Evolutionary conservation across 1,139 yeast species (phyloP).

Genomic region (Yamadazyma trypodendri): DNA sequence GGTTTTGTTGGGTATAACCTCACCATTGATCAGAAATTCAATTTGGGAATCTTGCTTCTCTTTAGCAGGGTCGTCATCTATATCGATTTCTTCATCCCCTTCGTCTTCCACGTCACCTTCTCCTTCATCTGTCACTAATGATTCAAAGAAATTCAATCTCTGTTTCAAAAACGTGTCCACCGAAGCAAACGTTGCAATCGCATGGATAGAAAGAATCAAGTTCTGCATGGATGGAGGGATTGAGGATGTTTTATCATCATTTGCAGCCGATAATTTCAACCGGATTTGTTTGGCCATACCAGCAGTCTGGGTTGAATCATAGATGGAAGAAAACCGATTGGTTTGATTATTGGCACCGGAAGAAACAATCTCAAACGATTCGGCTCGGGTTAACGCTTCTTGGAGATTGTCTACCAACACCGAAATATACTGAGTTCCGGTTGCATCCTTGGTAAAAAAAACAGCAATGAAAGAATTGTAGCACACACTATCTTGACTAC

Average conservation of each 20-base stretch:
- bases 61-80: constrained; percentile 1
- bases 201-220: constrained; percentile 73
- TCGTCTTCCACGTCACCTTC: constrained; percentile 15
- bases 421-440: constrained; percentile 19
- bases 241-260: constrained; percentile 14
- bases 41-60: constrained; percentile 24
- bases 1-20: constrained; percentile 62
- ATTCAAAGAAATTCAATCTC: constrained; percentile 27
- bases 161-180: constrained; percentile 61
- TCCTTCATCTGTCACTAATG: constrained; percentile 11
- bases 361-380: constrained; percentile 69
- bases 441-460: constrained; percentile 34
- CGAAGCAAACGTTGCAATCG: constrained; percentile 80
- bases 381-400: constrained; percentile 73
- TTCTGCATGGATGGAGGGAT: constrained; percentile 34
- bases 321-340: constrained; percentile 11
- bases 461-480: constrained; percentile 47
- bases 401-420: constrained; percentile 54
- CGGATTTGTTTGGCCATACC: constrained; percentile 74
- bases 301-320: constrained; percentile 42
- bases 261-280: constrained; percentile 42
- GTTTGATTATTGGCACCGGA: constrained; percentile 35
- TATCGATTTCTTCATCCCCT: constrained; percentile 9
- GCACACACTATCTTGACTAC: constrained; percentile 25
- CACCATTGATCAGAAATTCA: constrained; percentile 64